Base-by-base conservation (phyloP, 23 red algal genomes). In the Gracilaria caudata region DNA sequence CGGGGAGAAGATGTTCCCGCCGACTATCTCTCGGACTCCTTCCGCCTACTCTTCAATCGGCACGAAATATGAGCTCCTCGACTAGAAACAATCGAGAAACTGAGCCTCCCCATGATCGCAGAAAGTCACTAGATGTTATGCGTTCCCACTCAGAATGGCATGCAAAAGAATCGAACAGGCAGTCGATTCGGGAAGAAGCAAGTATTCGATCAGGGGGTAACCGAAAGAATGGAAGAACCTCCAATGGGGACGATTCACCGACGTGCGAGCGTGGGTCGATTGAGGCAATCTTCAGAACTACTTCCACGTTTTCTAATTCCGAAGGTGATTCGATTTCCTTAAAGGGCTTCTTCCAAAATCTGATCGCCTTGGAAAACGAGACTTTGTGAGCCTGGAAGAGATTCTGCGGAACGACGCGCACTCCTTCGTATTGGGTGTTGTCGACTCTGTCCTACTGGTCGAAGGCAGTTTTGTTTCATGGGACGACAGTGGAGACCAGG, bases 291-390 rank as follows among this genome's bases (percentile, higher is more conserved):
- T 75, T 75, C 38, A 43, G 70, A 47, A 75, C 3, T 20, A 46
- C 70, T 9, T 75, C 70, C 1, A 75, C 37, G 39, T 75, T 75
- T 29, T 75, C 70, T 8, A 75, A 75, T 49, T 75, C 70, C 26
- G 70, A 75, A 75, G 70, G n/a, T 26, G 70, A 75, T 75, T 46
- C 70, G 21, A 75, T 75, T 46, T 75, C 70, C 70, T 28, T 75
- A 34, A 75, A 75, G 47, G 70, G 70, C 25, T 47, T 75, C 70
- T 43, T 75, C 13, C 70, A 75, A 38, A 75, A 49, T 75, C 70
- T 75, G 3, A 75, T 75, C 19, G 70, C 70, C 25, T 49, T 75
- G 70, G 70, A 75, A 36, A 75, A 75, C 40, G 70, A 75, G 40
- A 45, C 61, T 36, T 66, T 75, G 38, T 75, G 19, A 47, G 70